Base-by-base conservation (phyloP, 1,139 yeast species). In the Sugiyamaella castrensis region DNA sequence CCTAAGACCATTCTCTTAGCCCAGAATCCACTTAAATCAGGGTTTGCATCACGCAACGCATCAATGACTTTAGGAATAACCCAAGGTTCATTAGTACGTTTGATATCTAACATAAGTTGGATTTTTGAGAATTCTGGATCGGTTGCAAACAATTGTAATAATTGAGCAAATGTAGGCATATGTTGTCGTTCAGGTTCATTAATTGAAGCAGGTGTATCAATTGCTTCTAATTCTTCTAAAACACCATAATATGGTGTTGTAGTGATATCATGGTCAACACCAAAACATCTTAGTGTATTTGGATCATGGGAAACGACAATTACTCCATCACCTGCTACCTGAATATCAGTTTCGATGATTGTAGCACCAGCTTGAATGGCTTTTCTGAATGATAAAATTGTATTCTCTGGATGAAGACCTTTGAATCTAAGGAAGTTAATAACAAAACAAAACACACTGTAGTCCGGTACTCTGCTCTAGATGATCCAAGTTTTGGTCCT, bases 311-410 rank as follows among this genome's bases (percentile, higher is more conserved):
- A 80, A 29, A 92, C 77, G 5, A 91, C 86, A 27, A 88, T 74
- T 4, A 78, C 77, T 10, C 83, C 80, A 66, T 92, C 98, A 6
- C 69, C 68, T 1, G 94, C 74, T 49, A 88, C 72, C 73, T 91
- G 96, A 41, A 91, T 72, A 65, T 92, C 96, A 2, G 95, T 84
- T 65, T 91, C 98, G 36, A 92, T 76, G 9, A 81, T 76, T 16
- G 79, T 76, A 27, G 87, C 89, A 0, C 92, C 92, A 15, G 80
- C 75, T 13, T 76, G 79, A 43, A 75, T 76, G 19, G 96, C 94
- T 47, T 82, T 81, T 15, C 79, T 71, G 66, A 87, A 87, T 2
- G 95, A 89, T 1, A 72, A 61, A 13, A 88, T 57, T 4, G 96
- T 85, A 66, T 91, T 91, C 63, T 91, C 98, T 3, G 95, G 87